Evolutionary conservation across 2,329 filamentous ascomycete genomes (phyloP), one percentile per base, ranked within the genome.

Genomic region (Epichloe hybrida): DNA sequence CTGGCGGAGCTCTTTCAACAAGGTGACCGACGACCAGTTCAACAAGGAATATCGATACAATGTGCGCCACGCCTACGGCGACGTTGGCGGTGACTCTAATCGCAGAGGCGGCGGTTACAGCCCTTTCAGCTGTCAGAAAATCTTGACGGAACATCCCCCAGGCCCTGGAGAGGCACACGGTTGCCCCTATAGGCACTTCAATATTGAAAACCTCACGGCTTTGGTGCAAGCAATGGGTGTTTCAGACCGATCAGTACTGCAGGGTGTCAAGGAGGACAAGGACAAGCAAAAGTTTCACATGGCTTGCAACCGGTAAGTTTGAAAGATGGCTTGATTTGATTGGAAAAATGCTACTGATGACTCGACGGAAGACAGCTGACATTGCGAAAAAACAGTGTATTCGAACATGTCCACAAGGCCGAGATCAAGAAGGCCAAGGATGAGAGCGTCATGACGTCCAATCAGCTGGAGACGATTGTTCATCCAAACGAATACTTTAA

Each of bases 401-500:
- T 97, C 64, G 93, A 98, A 61, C 79, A 84, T 63, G 70, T 84
- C 17, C 90, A 98, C 67, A 90, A 86, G 63, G 72, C 73, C 17
- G 85, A 91, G 64, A 80, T 93, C 52, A 85, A 81, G 63, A 81
- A 78, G 61, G 86, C 84, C 54, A 87, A 84, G 67, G 86, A 90
- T 41, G 82, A 88, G 47, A 76, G 80, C 5, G 73, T 82, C 48
- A 84, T 84, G 81, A 81, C 75, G 12, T 71, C 83, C 6, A 80
- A 81, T 15, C 87, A 95, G 64, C 74, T 95, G 41, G 91, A 97
- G 68, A 97, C 91, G 0, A 95, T 98, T 63, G 83, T 95, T 21
- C 93, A 98, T 68, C 93, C 93, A 11, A 98, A 98, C 65, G 90
- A 91, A 57, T 98, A 96, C 69, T 98, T 97, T 69, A 96, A 95